Percentiles rank a stretch among this genome's conserved stretches.
Evolutionary conservation across 768 basidiomycete species (phyloP).

Genomic region (Serendipita sp.): DNA sequence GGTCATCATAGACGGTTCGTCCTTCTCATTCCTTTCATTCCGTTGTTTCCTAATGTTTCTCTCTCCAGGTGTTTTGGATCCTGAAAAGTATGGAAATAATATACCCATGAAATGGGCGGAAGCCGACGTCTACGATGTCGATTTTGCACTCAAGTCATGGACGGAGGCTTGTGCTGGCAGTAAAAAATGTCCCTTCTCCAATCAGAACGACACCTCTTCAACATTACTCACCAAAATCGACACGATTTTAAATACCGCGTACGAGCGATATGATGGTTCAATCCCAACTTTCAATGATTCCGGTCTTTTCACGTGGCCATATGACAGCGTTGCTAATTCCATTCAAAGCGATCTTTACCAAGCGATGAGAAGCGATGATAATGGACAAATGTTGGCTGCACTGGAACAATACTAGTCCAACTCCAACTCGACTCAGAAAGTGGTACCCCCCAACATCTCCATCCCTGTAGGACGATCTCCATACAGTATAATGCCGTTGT

Average conservation of each 20-base stretch:
- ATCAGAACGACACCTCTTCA: not conserved
- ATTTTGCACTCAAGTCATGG: not conserved
- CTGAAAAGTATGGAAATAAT: not conserved
- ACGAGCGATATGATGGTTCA: not conserved
- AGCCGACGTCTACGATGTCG: not conserved
- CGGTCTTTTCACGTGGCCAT: not conserved
- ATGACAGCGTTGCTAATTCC: not conserved
- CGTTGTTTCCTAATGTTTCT: not conserved
- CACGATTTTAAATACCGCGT: not conserved
- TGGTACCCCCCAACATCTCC: not conserved
- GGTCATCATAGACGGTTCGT: conserved; percentile 6
- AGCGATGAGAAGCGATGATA: not conserved
- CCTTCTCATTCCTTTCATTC: not conserved
- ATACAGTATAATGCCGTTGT: not conserved
- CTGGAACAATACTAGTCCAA: too few relatives aligned
- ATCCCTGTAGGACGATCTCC: not conserved
- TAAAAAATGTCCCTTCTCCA: not conserved
- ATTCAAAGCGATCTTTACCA: not conserved
- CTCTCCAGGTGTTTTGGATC: not conserved
- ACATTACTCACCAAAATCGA: not conserved
- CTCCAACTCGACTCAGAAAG: not conserved
- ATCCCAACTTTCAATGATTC: not conserved
- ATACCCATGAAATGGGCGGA: not conserved
- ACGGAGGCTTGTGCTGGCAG: not conserved
- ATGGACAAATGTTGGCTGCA: too few relatives aligned